Evolutionary conservation across 169 alveolate genomes (phyloP), one percentile per base, ranked within the genome.

Genomic region (Prorocentrum cordatum): DNA sequence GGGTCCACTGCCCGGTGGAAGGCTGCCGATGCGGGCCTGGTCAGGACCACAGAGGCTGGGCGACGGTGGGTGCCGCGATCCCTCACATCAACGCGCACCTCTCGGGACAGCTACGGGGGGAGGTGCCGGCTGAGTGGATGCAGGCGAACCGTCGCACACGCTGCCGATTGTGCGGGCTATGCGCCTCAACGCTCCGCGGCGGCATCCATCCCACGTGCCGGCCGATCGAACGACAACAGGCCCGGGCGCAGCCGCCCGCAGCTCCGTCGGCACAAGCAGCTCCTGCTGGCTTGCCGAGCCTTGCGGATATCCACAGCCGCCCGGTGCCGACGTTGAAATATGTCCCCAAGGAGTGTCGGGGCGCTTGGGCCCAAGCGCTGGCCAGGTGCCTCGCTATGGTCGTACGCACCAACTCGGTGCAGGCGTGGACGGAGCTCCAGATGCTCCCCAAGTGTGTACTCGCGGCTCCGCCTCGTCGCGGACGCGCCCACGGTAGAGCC

Each of bases 161-260:
- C 9, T 68, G 80, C 80, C 39, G 18, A 35, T 59, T 68, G 7
- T 68, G 80, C 27, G 62, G 80, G 16, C 80, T 68, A 36, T 38
- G 80, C 54, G 80, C 39, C 26, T 68, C 80, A 3, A 39, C 31
- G 16, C 26, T 36, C 7, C 38, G n/a, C 22, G 70, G 20, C 31
- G 35, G 0, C 20, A 27, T 3, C n/a, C 80, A 39, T 38, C 26
- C 62, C 24, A 68, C 80, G 0, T 68, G 59, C 80, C 47, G 80
- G 62, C 80, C 80, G n/a, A n/a, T n/a, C n/a, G n/a, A n/a, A n/a
- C n/a, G n/a, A n/a, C n/a, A n/a, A 0, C 16, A n/a, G 2, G 80
- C 80, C 42, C 61, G 80, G 12, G 80, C 80, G 0, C 36, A 54
- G 3, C 50, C 35, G 9, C 58, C 58, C 54, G 35, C 38, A 7